Base-by-base conservation (phyloP, 768 basidiomycete species). In the Boletus insuetus region DNA sequence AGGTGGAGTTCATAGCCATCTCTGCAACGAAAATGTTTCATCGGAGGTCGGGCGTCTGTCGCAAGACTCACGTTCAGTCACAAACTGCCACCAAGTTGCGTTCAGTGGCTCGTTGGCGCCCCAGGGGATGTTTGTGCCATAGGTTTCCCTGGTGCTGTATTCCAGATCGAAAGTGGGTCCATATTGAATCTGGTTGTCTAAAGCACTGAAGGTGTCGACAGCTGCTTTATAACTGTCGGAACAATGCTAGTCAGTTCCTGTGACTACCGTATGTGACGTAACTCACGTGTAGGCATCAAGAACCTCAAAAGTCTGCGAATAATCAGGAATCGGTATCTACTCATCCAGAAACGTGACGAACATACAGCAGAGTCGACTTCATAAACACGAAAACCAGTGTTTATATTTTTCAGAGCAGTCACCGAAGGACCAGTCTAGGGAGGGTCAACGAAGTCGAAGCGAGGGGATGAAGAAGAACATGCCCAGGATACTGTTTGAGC, bases 11-110 rank as follows among this genome's bases (percentile, higher is more conserved):
- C 11, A 70, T 66, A 62, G 79, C 74, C 85, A 87, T 86, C 41
- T 80, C 85, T 84, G 54, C 50, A 29, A 37, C 22, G 11, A 31
- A 6, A 52, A 39, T 19, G 41, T 59, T 38, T 56, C 43, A 22
- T n/a, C 17, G 35, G 8, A 37, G 14, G 29, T 46, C 48, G 4
- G 48, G 38, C 34, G 13, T 22, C 29, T 31, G 26, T 46, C 37
- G n/a, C 10, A n/a, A 34, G 55, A 72, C 77, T 58, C 53, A 84
- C 86, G 79, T 71, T 89, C 87, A 11, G 89, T 90, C 40, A 91
- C 86, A 44, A 69, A 79, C 61, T 90, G 89, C 89, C 89, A 91
- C 84, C 86, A 91, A 11, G 89, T 90, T 8, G 86, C 86, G 56
- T 91, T 91, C 58, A 91, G 69, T 0, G 89, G 89, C 64, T 87